These are phyloP conservation scores for Gryganskiella cystojenkinii DNA, from an alignment of 192 early-diverging fungal species.

Conservation along the genomic window DNA sequence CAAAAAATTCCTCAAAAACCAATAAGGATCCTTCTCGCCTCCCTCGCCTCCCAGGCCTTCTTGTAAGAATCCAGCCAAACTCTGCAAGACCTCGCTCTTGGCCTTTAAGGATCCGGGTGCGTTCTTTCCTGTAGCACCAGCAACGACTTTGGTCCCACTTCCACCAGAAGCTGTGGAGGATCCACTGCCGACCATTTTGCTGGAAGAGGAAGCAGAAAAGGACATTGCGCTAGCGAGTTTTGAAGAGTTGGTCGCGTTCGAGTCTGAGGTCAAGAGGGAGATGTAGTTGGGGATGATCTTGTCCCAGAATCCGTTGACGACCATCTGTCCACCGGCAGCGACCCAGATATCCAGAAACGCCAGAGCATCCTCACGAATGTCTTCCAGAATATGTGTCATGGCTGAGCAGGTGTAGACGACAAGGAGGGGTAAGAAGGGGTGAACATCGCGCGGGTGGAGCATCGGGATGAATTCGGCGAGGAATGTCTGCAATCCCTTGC, in stretches of 20 bases:
- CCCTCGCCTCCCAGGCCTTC: conserved; percentile 59
- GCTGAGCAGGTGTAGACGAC: conserved; percentile 86
- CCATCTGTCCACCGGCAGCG: conserved; percentile 67
- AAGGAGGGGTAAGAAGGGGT: conserved; percentile 82
- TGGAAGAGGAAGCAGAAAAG: conserved; percentile 29
- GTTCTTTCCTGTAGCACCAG: conserved; percentile 40
- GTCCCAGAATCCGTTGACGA: conserved; percentile 73
- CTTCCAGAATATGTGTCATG: conserved; percentile 91
- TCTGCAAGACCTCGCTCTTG: conserved; percentile 68
- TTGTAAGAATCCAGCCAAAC: conserved; percentile 66
- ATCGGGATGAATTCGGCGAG: conserved; percentile 52
- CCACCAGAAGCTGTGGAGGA: not conserved
- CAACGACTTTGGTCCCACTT: not conserved
- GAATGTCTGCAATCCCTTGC: conserved; percentile 60
- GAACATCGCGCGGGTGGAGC: conserved; percentile 65
- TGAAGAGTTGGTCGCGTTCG: conserved; percentile 57
- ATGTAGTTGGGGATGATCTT: conserved; percentile 76
- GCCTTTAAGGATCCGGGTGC: conserved; percentile 54
- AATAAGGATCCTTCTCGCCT: conserved; percentile 57
- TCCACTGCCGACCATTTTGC: conserved; percentile 11
- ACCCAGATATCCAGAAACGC: conserved; percentile 82
- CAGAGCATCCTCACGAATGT: conserved; percentile 84
- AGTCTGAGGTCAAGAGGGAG: conserved; percentile 63
- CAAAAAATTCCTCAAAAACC: conserved; percentile 63
- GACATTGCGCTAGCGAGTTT: conserved; percentile 47